phyloP scores from a whole-genome alignment of 495 filamentous ascomycete species.

The Chaetomium fimeti region DNA sequence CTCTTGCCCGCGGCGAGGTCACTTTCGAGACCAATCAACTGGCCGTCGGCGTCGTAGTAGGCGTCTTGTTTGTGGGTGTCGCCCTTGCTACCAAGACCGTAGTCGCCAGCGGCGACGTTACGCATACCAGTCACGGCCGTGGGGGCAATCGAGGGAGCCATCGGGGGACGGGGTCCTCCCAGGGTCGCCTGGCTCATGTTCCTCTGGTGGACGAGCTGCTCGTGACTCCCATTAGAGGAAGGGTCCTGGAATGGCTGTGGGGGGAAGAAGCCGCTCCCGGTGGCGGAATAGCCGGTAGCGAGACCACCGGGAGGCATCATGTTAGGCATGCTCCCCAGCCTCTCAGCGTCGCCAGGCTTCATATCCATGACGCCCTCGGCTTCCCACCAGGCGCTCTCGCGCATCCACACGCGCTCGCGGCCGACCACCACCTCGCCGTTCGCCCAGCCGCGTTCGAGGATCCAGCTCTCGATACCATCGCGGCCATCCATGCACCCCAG shows the following conservation, averaged over 20 bases:
- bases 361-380: constrained; percentile 94
- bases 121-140: constrained; percentile 63
- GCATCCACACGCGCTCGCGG: constrained; percentile 89
- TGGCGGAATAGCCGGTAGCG: constrained; percentile 64
- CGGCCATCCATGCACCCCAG: constrained; percentile 86
- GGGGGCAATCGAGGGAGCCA: constrained; percentile 71
- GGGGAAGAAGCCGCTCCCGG: constrained; percentile 69
- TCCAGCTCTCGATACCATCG: constrained; percentile 94
- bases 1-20: constrained; percentile 73
- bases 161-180: constrained; percentile 41
- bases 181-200: constrained; percentile 60
- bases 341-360: constrained; percentile 58
- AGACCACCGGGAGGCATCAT: constrained; percentile 50
- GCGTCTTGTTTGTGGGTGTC: constrained; percentile 70
- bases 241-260: constrained; percentile 57
- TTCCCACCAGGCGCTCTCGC: constrained; percentile 95
- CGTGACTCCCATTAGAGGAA: constrained; percentile 64
- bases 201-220: constrained; percentile 66
- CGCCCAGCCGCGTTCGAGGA: constrained; percentile 94
- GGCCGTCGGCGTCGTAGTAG: constrained; percentile 65
- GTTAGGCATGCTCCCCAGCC: constrained; percentile 46
- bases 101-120: constrained; percentile 71
- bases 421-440: constrained; percentile 95
- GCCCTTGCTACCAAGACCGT: constrained; percentile 82
- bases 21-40: constrained; percentile 61